Conservation (phyloP, 805 yeast genomes). For the Torulaspora gathmanii region DNA sequence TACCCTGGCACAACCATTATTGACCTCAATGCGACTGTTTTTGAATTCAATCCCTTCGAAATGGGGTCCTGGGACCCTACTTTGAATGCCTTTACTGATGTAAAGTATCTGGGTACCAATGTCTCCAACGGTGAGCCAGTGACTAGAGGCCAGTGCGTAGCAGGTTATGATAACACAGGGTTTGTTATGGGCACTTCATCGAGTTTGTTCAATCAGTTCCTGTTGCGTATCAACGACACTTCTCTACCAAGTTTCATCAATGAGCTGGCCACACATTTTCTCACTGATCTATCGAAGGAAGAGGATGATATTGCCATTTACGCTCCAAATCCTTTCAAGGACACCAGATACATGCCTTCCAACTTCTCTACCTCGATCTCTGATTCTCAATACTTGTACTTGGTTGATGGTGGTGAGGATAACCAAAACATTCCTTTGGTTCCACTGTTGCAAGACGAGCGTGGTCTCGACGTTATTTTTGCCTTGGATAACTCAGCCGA, state of each 20-base stretch:
- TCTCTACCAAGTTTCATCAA: constrained; percentile 45
- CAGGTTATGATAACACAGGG: constrained; percentile 77
- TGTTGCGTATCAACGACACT: constrained; percentile 54
- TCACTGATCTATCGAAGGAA: constrained; percentile 44
- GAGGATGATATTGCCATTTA: constrained; percentile 66
- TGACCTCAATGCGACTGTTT: constrained; percentile 63
- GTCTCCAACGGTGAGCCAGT: constrained; percentile 58
- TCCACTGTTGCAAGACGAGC: constrained; percentile 56
- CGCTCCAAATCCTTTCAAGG: constrained; percentile 66
- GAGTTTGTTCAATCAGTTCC: constrained; percentile 66
- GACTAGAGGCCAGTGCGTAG: constrained; percentile 49
- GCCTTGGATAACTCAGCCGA: constrained; percentile 72
- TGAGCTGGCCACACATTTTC: constrained; percentile 43
- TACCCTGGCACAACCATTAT: constrained; percentile 55
- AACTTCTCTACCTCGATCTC: constrained; percentile 38
- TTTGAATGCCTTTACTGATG: constrained; percentile 58
- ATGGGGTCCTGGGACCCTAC: constrained; percentile 89
- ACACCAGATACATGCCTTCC: constrained; percentile 37
- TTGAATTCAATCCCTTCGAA: constrained; percentile 62
- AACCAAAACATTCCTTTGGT: constrained; percentile 56
- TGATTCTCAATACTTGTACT: constrained; percentile 42
- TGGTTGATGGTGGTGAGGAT: constrained; percentile 76
- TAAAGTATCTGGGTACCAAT: constrained; percentile 66
- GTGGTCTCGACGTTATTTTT: constrained; percentile 59
- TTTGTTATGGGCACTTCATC: constrained; percentile 81